Evolutionary conservation across 306 rosid species (phyloP).

Genomic region (Rosa chinensis): DNA sequence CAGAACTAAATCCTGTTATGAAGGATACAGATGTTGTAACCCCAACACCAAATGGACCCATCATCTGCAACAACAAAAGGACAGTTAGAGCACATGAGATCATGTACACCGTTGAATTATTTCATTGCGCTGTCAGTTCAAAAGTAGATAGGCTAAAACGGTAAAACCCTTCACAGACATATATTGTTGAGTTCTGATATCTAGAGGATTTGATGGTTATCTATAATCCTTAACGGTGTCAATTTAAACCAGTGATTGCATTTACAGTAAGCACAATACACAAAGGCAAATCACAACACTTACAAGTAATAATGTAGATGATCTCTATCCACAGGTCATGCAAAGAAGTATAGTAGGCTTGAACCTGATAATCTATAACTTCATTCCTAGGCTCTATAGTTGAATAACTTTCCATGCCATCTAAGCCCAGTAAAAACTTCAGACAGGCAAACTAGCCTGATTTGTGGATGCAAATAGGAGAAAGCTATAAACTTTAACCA

Average conservation of each 20-base stretch:
- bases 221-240: neutral
- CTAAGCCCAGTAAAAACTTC: neutral
- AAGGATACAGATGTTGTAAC: conserved; percentile 94
- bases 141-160: conserved; percentile 3
- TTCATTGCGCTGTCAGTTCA: neutral
- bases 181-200: neutral
- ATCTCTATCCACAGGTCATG: neutral
- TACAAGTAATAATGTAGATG: neutral
- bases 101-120: conserved; percentile 21
- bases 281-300: neutral
- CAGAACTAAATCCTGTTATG: conserved; percentile 18
- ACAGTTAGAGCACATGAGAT: conserved; percentile 26
- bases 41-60: conserved; percentile 97
- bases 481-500: neutral
- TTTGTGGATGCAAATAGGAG: neutral
- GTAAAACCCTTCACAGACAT: neutral
- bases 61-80: conserved; percentile 59
- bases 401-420: neutral
- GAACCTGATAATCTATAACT: neutral
- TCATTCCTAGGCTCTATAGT: neutral
- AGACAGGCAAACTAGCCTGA: neutral
- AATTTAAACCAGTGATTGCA: neutral
- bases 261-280: neutral
- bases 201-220: neutral
- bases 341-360: neutral